Evolutionary conservation across 306 rosid species (phyloP), one percentile per base, ranked within the genome.

Genomic region (Citrullus mucosospermus): DNA sequence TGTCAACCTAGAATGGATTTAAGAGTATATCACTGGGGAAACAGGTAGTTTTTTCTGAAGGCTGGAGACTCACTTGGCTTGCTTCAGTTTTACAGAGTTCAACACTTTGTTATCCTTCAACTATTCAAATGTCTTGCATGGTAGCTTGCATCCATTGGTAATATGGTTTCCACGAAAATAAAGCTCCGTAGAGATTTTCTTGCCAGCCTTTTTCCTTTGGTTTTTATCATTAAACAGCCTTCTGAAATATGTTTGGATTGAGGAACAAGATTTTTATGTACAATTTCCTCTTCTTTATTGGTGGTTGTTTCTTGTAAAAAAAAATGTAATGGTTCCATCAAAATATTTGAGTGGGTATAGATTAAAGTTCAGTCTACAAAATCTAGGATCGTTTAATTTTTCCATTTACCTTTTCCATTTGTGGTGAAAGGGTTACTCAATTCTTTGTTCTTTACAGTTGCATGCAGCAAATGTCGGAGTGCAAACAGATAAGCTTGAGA

Each of bases 391-490:
- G 6, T 38, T 66, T 39, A 18, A 18, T 43, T 20, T 68, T 41
- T 65, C 39, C 44, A 13, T 34, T 34, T 15, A 16, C 12, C n/a
- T 70, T 6, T 72, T 50, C 12, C 12, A 15, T 51, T 73, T 73
- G 25, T 48, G 20, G 76, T 46, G 44, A 25, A 25, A 39, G 17
- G 20, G 41, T 48, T 39, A 75, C 59, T 62, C 69, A 69, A 70
- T 76, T 44, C 22, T 71, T 78, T 78, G 56, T 51, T 80, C 79
- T 86, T 68, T 83, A 71, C 79, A 94, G 98, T 85, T 88, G 88
- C 98, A 95, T 44, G 98, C 97, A 20, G 88, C 91, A 84, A 94
- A 89, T 86, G 96, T 80, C 71, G 98, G 97, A 78, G 88, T 89
- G 85, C 91, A 95, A 82, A 83, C 88, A 70, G 98, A 95, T 67